A percentile compares a stretch with the other conserved stretches of the same genome.
These are phyloP conservation scores for Neurospora sp. DNA, from an alignment of 495 filamentous ascomycete genomes.

Conservation along the genomic window DNA sequence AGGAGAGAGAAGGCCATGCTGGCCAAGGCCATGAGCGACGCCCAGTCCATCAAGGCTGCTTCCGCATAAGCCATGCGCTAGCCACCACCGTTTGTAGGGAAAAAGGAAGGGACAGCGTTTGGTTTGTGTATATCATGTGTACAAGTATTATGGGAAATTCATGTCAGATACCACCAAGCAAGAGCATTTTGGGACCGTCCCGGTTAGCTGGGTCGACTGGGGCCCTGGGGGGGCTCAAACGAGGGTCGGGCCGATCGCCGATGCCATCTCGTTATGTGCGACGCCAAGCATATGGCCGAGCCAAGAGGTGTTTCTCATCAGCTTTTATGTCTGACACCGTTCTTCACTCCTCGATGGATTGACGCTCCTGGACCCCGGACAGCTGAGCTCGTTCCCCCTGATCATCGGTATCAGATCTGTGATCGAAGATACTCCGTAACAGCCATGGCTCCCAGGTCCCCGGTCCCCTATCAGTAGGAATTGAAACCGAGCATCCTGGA, in stretches of 20 bases:
- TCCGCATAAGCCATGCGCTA: neutral
- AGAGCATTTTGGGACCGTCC: neutral
- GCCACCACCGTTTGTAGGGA: neutral
- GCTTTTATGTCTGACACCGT: neutral
- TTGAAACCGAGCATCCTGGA: neutral
- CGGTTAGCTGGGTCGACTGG: neutral
- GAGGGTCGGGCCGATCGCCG: neutral
- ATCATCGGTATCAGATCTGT: neutral
- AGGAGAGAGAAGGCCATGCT: conserved; percentile 48
- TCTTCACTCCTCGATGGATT: neutral
- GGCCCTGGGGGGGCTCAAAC: neutral
- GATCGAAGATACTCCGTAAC: neutral
- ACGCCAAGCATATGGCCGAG: neutral
- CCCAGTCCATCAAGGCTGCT: conserved; percentile 20
- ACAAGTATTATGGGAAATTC: conserved; percentile 1
- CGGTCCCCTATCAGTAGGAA: neutral
- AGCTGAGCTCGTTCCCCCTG: neutral
- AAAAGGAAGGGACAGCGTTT: neutral
- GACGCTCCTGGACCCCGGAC: neutral
- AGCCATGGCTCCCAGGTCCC: neutral
- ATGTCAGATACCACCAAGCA: neutral
- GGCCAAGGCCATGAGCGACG: conserved; percentile 20
- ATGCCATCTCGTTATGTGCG: neutral
- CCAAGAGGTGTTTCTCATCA: neutral
- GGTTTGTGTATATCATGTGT: conserved; percentile 17